Evolutionary conservation across 768 basidiomycete species (phyloP).

Genomic region (Amanita thiersii): DNA sequence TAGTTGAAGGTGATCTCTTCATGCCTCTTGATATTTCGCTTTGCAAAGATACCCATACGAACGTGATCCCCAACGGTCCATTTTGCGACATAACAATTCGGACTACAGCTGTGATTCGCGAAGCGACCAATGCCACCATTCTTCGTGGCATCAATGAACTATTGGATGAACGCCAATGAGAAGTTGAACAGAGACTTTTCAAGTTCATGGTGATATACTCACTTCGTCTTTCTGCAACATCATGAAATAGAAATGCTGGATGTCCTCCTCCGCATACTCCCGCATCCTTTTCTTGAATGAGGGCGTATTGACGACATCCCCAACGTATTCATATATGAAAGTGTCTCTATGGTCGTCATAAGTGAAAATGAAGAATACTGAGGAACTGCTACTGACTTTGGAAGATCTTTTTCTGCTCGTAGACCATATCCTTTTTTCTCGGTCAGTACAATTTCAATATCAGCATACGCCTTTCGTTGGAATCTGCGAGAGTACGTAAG

Average conservation of each 20-base stretch:
- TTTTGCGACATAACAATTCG: slow-evolving; percentile 97
- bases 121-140: slow-evolving; percentile 95
- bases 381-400: slow-evolving; percentile 39
- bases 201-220: slow-evolving; percentile 15
- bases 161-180: not conserved
- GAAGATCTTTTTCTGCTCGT: slow-evolving; percentile 61
- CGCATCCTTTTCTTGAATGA: slow-evolving; percentile 93
- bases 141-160: slow-evolving; percentile 99
- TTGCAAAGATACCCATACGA: slow-evolving; percentile 98
- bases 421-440: slow-evolving; percentile 96
- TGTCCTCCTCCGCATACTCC: slow-evolving; percentile 87
- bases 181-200: not conserved
- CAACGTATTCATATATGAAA: slow-evolving; percentile 97
- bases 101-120: slow-evolving; percentile 95
- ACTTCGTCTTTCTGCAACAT: slow-evolving; percentile 98
- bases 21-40: slow-evolving; percentile 60
- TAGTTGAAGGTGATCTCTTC: slow-evolving; percentile 99
- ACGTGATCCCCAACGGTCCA: slow-evolving; percentile 89
- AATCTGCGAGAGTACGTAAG: slow-evolving; percentile 47
- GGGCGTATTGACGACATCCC: slow-evolving; percentile 84
- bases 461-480: slow-evolving; percentile 76
- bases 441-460: slow-evolving; percentile 85
- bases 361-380: slow-evolving; percentile 2
- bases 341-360: slow-evolving; percentile 51
- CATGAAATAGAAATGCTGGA: slow-evolving; percentile 99